Conservation (phyloP, 2,329 filamentous ascomycete genomes). For the Aquanectria penicillioides region DNA sequence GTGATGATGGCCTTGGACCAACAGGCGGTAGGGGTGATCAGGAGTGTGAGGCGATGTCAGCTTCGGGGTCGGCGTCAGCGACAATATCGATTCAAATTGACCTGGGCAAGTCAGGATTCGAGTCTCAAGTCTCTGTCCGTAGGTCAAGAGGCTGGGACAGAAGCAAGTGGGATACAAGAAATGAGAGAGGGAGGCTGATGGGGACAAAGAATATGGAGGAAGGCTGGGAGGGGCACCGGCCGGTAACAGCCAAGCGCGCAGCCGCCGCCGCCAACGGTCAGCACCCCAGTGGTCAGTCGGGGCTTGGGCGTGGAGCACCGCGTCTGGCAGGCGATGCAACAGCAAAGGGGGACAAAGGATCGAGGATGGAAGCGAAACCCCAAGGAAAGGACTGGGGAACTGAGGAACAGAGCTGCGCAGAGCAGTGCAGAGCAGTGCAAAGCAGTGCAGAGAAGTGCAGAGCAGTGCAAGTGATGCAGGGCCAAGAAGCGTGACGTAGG, state of each 20-base stretch:
- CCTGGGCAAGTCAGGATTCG: constrained; percentile 10
- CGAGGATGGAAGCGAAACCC: too few relatives aligned
- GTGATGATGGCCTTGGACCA: constrained; percentile 23
- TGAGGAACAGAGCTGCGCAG: too few relatives aligned
- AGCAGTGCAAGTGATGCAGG: constrained; percentile 15
- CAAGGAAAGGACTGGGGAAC: too few relatives aligned
- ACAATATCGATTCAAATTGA: not conserved
- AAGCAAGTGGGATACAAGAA: constrained; percentile 13
- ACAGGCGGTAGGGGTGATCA: constrained; percentile 6
- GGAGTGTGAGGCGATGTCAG: constrained; percentile 21
- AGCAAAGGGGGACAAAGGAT: constrained; percentile 5
- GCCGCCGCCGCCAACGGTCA: constrained; percentile 21
- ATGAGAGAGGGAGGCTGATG: constrained; percentile 11
- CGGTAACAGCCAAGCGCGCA: constrained; percentile 34
- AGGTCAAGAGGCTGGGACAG: constrained; percentile 11
- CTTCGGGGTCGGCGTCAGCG: constrained; percentile 22
- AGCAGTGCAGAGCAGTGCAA: too few relatives aligned
- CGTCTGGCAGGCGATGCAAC: not conserved
- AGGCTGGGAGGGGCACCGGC: constrained; percentile 19
- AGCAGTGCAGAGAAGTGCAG: too few relatives aligned
- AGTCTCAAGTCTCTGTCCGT: constrained; percentile 4
- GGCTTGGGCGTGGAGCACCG: not conserved
- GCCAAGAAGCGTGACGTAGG: constrained; percentile 38
- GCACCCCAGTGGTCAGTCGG: constrained; percentile 19
- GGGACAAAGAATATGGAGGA: not conserved